phyloP scores from a whole-genome alignment of 2,329 filamentous ascomycete genomes.

The Aspergillus caelatus region DNA sequence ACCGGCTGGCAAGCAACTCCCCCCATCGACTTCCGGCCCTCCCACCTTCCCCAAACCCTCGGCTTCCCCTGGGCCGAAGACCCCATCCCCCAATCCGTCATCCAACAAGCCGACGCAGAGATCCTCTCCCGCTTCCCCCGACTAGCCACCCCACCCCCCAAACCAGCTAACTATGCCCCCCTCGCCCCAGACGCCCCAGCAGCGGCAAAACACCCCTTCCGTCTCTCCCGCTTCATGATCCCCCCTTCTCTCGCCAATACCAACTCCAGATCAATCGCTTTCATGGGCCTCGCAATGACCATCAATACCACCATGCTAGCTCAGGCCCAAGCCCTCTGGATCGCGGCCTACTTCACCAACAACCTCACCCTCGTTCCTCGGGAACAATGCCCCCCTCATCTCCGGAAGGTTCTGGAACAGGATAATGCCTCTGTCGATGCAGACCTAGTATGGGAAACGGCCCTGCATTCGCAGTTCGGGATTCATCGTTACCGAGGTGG shows the following conservation, averaged over 20 bases:
- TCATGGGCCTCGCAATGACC: constrained; percentile 52
- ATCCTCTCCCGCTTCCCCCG: constrained; percentile 56
- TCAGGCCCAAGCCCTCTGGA: constrained; percentile 62
- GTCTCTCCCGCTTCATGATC: constrained; percentile 51
- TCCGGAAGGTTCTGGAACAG: constrained; percentile 6
- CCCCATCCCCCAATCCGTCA: constrained; percentile 37
- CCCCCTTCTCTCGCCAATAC: constrained; percentile 45
- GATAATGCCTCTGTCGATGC: constrained; percentile 12
- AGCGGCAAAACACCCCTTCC: constrained; percentile 49
- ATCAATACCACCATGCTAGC: constrained; percentile 50
- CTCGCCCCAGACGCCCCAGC: constrained; percentile 38
- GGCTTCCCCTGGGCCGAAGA: constrained; percentile 48
- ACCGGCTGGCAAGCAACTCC: constrained; percentile 61
- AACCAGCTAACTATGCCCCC: constrained; percentile 27
- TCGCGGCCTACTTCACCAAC: constrained; percentile 65
- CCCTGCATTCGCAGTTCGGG: constrained; percentile 69
- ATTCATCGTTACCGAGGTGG: constrained; percentile 66
- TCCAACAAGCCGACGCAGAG: constrained; percentile 52
- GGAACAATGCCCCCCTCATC: constrained; percentile 25
- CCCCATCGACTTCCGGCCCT: constrained; percentile 52
- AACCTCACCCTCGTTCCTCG: constrained; percentile 44
- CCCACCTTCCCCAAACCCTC: constrained; percentile 46
- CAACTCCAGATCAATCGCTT: constrained; percentile 50
- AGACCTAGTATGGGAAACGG: constrained; percentile 56
- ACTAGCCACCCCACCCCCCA: constrained; percentile 47